These are phyloP conservation scores for Neonectria ditissima DNA, from an alignment of 2,329 filamentous ascomycete species.

Conservation along the genomic window DNA sequence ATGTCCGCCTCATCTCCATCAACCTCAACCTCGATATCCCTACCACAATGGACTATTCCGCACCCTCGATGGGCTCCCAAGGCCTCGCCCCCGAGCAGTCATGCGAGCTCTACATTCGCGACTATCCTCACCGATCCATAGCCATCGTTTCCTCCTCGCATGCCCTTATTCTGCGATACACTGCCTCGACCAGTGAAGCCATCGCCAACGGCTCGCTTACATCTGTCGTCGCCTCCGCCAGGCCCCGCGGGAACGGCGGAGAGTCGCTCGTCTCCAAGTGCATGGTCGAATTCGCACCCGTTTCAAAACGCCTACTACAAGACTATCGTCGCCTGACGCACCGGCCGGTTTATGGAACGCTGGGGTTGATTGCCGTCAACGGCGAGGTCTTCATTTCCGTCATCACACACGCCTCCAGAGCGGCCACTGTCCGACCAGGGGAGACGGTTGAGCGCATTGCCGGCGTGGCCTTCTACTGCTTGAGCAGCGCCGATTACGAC, in stretches of 20 bases:
- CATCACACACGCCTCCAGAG: constrained; percentile 81
- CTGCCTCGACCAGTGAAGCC: constrained; percentile 70
- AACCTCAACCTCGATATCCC: constrained; percentile 20
- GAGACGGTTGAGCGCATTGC: constrained; percentile 91
- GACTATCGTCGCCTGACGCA: constrained; percentile 83
- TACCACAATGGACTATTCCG: constrained; percentile 61
- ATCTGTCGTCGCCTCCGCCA: constrained; percentile 62
- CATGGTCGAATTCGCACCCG: constrained; percentile 86
- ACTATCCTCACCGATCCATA: constrained; percentile 88
- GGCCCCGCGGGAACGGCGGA: constrained; percentile 55
- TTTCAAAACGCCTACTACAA: constrained; percentile 73
- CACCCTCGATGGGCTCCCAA: constrained; percentile 59
- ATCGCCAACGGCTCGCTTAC: constrained; percentile 69
- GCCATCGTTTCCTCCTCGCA: constrained; percentile 84
- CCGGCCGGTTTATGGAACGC: constrained; percentile 82
- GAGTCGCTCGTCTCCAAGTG: constrained; percentile 70
- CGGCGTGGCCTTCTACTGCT: constrained; percentile 90
- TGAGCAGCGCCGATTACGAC: constrained; percentile 90
- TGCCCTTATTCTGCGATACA: constrained; percentile 87
- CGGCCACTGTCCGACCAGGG: constrained; percentile 85
- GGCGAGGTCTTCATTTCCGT: constrained; percentile 92
- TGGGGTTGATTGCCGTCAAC: constrained; percentile 87
- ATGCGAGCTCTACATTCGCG: constrained; percentile 85
- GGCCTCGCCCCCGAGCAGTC: constrained; percentile 67
- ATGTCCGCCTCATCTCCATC: constrained; percentile 20